Evolutionary conservation across 768 basidiomycete species (phyloP).

Genomic region (Terana coerulea): DNA sequence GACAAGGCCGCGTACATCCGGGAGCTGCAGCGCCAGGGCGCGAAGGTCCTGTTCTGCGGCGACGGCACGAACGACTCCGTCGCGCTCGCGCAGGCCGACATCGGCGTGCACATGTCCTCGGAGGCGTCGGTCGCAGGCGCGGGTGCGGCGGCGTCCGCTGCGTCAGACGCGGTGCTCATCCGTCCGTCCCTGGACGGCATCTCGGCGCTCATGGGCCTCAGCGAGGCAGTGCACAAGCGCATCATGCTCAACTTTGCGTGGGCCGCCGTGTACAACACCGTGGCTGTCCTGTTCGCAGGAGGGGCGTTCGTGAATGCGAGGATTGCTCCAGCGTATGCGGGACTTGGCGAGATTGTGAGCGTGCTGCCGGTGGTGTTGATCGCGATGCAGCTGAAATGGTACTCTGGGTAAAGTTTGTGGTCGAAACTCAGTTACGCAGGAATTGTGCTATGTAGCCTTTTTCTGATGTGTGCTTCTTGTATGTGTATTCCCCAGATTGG

Average conservation of each 20-base stretch:
- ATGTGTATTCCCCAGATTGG: too few species aligned
- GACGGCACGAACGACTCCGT: slow-evolving; percentile 54
- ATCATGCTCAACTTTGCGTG: slow-evolving; percentile 35
- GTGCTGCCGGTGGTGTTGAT: slow-evolving; percentile 38
- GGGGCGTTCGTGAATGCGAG: slow-evolving; percentile 41
- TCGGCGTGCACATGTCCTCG: slow-evolving; percentile 34
- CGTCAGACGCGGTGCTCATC: slow-evolving; percentile 45
- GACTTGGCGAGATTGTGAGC: slow-evolving; percentile 40
- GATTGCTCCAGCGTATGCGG: slow-evolving; percentile 40
- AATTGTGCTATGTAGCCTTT: too few species aligned
- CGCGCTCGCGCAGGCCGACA: slow-evolving; percentile 48
- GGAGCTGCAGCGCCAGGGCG: slow-evolving; percentile 22
- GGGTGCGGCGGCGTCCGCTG: slow-evolving; percentile 37
- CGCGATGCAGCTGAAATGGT: slow-evolving; percentile 29
- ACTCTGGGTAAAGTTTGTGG: too few species aligned
- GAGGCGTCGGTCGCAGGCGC: slow-evolving; percentile 29
- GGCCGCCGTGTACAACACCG: slow-evolving; percentile 40
- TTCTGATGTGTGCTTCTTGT: too few species aligned
- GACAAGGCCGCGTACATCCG: slow-evolving; percentile 38
- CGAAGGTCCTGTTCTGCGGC: slow-evolving; percentile 39
- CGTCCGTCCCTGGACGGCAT: slow-evolving; percentile 32
- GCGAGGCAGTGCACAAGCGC: slow-evolving; percentile 30
- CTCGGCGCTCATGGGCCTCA: slow-evolving; percentile 34
- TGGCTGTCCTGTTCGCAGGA: slow-evolving; percentile 45
- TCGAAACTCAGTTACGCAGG: too few species aligned